These are phyloP conservation scores for Aurantiochytrium sp. DNA, from an alignment of 108 stramenopile genomes.

Conservation along the genomic window DNA sequence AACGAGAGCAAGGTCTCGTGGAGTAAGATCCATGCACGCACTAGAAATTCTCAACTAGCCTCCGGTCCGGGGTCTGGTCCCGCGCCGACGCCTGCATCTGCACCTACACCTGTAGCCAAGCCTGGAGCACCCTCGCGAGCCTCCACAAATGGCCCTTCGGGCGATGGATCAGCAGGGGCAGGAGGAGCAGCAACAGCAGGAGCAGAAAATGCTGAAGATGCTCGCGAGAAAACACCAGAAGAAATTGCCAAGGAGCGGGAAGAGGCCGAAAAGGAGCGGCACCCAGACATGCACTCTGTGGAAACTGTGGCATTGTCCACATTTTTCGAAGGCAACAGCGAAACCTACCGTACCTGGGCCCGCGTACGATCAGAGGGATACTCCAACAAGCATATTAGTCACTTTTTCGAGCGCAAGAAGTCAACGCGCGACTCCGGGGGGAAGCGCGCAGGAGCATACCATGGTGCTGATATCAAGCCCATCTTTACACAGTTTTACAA, in stretches of 20 bases:
- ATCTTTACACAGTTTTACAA: constrained; percentile 13
- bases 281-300: constrained; percentile 12
- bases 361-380: background rate
- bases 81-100: too few species aligned
- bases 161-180: background rate
- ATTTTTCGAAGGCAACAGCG: background rate
- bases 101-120: too few species aligned
- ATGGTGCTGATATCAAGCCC: background rate
- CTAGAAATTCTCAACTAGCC: background rate
- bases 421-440: background rate
- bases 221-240: background rate
- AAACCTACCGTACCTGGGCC: background rate
- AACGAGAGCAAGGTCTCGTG: background rate
- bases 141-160: too few species aligned
- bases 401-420: constrained; percentile 12
- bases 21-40: background rate
- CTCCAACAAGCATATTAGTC: background rate
- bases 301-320: background rate
- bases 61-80: too few species aligned
- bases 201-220: background rate
- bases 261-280: background rate
- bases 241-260: background rate
- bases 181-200: background rate
- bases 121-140: too few species aligned
- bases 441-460: background rate